Evolutionary conservation across 768 basidiomycete genomes (phyloP), one percentile per base, ranked within the genome.

Genomic region (Kwoniella europaea): DNA sequence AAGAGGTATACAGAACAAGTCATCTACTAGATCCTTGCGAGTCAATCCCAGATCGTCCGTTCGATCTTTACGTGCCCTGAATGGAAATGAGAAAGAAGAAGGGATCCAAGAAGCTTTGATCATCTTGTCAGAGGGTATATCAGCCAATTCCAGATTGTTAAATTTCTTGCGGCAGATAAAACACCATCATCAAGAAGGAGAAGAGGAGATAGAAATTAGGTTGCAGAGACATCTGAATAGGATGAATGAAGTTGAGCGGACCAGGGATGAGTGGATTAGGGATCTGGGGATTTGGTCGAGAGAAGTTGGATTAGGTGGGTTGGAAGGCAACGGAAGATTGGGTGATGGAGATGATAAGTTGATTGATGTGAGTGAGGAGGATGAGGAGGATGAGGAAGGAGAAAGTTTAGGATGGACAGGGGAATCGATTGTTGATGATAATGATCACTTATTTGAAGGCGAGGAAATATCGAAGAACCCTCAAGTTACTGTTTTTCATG

Each of bases 211-310:
- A 10, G 61, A 69, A 16, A 22, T 35, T 27, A 63, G 27, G 16
- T 50, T 69, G 27, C 68, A 69, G 43, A 52, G 16, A 20, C 68
- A 75, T 70, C 27, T 69, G 64, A 57, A 44, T n/a, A 58, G 46
- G 43, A 58, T 75, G 67, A 24, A 52, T 27, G 63, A 66, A 24
- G 42, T 59, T 41, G 71, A 69, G 61, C 64, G 52, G 57, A 63
- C 20, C 22, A 44, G 71, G 22, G 74, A 69, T 50, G 74, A 70
- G 52, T 56, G 55, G 64, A 50, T 72, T 18, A 63, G 68, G 57
- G 61, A 69, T 16, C 41, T 75, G 61, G 59, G 56, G 20, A 57
- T 57, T 16, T 43, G 66, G 35, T 54, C 10, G 13, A 54, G 52
- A 22, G 67, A 71, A 54, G 58, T n/a, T 68, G 50, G 46, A 35